Evolutionary conservation across 2,329 filamentous ascomycete species (phyloP), one percentile per base, ranked within the genome.

Genomic region (Botrytis byssoidea): DNA sequence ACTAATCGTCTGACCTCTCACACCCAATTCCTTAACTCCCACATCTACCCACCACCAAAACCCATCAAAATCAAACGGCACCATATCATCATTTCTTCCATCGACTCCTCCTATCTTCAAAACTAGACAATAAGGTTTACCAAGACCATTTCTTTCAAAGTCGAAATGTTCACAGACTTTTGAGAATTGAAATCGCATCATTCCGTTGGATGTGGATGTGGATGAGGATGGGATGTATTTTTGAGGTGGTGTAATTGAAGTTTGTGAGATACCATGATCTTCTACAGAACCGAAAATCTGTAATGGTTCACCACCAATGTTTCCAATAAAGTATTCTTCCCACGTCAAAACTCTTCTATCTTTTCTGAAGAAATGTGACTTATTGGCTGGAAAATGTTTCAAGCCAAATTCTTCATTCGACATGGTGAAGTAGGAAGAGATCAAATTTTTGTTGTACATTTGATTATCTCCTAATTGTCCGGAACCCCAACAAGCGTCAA

Each of bases 401-500:
- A 89, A 83, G 0, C 94, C 94, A 79, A 99, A 97, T 44, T 92
- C 88, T 71, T 95, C 91, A 80, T 98, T 98, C 69, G 83, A 82
- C 74, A 84, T 82, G 4, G 83, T 88, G 78, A 92, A 92, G 76
- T 88, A 83, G 12, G 85, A 82, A 0, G 94, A 89, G 1, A 85
- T 87, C 81, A 98, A 97, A 4, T 85, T 81, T 77, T 91, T 88
- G 61, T 87, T 87, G 83, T 94, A 98, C 1, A 85, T 82, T 79
- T 82, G 75, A 51, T 79, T 85, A 2, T 68, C 48, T 61, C 85
- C 83, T 14, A 97, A 83, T 75, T 89, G 85, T 2, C 95, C 95
- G 0, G 95, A 93, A 57, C 96, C 96, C 96, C 96, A 99, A 81
- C 95, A 98, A 0, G 92, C 83, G 79, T 99, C 96, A 67, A 98